Percentiles rank a stretch among this genome's conserved stretches.
These are phyloP conservation scores for Otatea glauca DNA, from an alignment of 176 grass and related monocot genomes.

Conservation along the genomic window DNA sequence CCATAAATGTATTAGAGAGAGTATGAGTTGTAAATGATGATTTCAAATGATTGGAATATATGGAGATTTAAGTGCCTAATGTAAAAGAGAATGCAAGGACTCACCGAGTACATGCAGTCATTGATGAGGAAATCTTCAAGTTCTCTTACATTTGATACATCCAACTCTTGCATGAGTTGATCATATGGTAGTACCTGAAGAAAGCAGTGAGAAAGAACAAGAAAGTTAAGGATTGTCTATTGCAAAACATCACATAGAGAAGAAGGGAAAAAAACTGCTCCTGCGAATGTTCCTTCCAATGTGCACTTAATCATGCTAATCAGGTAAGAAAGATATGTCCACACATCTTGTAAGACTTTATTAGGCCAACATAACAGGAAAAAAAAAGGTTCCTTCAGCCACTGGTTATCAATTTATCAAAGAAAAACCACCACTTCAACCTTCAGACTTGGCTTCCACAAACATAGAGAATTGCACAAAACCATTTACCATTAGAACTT, in stretches of 20 bases:
- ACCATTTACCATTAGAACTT: constrained; percentile 20
- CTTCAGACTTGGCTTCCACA: constrained; percentile 16
- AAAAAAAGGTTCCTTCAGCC: not conserved
- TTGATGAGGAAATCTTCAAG: constrained; percentile 99
- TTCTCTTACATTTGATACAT: constrained; percentile 93
- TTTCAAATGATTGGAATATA: not conserved
- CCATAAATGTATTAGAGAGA: not conserved
- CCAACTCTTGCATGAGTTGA: constrained; percentile 97
- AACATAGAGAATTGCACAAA: not conserved
- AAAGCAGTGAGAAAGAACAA: constrained; percentile 27
- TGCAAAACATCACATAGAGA: not conserved
- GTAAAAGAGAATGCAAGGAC: constrained; percentile 44
- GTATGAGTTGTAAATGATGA: not conserved
- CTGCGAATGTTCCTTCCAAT: not conserved
- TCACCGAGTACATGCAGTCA: constrained; percentile 99
- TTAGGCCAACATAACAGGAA: not conserved
- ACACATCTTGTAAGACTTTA: constrained; percentile 25
- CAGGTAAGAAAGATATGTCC: not conserved
- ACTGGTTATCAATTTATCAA: constrained; percentile 5
- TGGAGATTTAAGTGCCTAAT: constrained; percentile 3
- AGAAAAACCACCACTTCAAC: not conserved
- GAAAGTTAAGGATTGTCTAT: not conserved
- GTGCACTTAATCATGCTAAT: constrained; percentile 12
- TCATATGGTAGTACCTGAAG: constrained; percentile 90
- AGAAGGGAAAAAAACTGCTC: not conserved